Conservation (phyloP, 2,329 filamentous ascomycete genomes). For the Nothophoma quercina region DNA sequence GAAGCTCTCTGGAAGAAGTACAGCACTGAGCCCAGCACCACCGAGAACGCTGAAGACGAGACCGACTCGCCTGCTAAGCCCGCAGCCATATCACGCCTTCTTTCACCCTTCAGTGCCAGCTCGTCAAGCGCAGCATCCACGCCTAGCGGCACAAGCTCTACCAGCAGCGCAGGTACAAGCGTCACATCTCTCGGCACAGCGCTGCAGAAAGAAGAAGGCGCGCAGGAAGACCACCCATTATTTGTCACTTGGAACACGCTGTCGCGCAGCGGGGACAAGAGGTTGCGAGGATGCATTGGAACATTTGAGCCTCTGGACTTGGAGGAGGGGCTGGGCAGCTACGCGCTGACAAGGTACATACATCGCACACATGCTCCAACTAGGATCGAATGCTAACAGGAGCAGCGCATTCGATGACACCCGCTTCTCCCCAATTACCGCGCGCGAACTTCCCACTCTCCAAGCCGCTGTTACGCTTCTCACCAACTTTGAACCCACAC, state of each 20-base stretch:
- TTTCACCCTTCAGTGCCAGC: constrained; percentile 51
- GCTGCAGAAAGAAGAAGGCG: constrained; percentile 34
- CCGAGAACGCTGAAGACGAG: constrained; percentile 29
- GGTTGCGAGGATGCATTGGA: constrained; percentile 91
- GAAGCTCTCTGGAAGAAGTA: constrained; percentile 72
- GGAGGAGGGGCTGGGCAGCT: constrained; percentile 74
- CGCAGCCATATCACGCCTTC: constrained; percentile 55
- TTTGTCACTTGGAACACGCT: constrained; percentile 96
- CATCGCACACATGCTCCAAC: not conserved
- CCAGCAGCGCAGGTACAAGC: constrained; percentile 56
- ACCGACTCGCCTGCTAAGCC: constrained; percentile 34
- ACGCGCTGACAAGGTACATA: constrained; percentile 77
- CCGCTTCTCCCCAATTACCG: constrained; percentile 66
- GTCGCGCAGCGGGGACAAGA: constrained; percentile 65
- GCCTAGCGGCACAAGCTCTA: constrained; percentile 50
- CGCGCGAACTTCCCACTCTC: constrained; percentile 48
- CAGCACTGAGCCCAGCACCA: constrained; percentile 42
- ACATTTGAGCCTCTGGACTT: constrained; percentile 86
- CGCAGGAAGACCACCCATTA: constrained; percentile 66
- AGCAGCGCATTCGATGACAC: constrained; percentile 68
- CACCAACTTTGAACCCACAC: constrained; percentile 81
- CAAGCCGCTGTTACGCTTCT: constrained; percentile 74
- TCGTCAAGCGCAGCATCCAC: constrained; percentile 60
- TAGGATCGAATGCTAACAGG: not conserved
- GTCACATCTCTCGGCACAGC: constrained; percentile 42